Conservation (phyloP, 2,329 filamentous ascomycete species). For the Apiospora hydei region DNA sequence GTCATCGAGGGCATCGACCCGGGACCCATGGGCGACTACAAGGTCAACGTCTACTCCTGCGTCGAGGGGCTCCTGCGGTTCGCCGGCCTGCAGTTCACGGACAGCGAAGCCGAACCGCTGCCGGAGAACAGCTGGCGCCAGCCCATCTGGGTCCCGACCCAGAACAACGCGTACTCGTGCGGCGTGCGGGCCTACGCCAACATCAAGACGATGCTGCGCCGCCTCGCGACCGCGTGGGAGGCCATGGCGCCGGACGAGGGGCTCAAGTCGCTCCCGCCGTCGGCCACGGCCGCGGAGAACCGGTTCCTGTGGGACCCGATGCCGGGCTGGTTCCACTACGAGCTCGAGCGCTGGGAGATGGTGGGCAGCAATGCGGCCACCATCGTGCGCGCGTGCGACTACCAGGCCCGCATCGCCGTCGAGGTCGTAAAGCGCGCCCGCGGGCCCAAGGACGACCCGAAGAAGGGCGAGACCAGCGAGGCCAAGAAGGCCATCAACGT, state of each 20-base stretch:
- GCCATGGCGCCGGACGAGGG: too few relatives aligned
- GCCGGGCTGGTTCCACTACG: conserved; percentile 22
- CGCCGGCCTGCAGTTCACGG: not conserved
- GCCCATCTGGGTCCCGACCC: not conserved
- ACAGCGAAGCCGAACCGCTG: too few relatives aligned
- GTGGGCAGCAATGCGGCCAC: not conserved
- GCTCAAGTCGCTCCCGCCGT: not conserved
- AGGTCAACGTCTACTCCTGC: not conserved
- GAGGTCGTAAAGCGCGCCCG: not conserved
- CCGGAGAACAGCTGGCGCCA: not conserved
- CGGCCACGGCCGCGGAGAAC: not conserved
- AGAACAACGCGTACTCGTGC: not conserved
- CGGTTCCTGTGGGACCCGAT: not conserved
- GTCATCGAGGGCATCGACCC: not conserved
- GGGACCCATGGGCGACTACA: too few relatives aligned
- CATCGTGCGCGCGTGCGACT: not conserved
- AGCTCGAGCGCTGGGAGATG: conserved; percentile 19
- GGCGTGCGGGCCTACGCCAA: not conserved
- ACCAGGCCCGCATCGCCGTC: conserved; percentile 18
- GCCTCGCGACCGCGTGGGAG: not conserved
- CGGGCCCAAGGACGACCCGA: not conserved
- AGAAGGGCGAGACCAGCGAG: too few relatives aligned
- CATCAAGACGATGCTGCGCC: not conserved
- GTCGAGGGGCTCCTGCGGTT: not conserved
- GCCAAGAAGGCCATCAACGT: not conserved